Conservation (phyloP, 1,284 basidiomycete species). For the Caloboletus firmus region DNA sequence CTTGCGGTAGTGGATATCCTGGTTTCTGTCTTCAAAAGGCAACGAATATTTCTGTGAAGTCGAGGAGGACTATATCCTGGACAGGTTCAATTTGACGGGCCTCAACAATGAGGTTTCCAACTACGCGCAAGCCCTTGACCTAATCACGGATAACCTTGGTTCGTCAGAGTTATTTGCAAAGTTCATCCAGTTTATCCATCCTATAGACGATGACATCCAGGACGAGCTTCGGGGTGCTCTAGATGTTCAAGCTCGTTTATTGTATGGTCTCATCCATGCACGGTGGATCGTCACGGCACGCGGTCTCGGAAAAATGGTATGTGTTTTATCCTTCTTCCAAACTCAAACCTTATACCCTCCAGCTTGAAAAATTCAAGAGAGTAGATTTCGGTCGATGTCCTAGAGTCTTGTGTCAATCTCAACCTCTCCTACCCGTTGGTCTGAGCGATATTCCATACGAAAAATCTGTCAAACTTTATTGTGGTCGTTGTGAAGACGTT, state of each 20-base stretch:
- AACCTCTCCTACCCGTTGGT: conserved; percentile 93
- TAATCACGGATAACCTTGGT: conserved; percentile 94
- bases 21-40: conserved; percentile 97
- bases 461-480: conserved; percentile 96
- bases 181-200: not conserved
- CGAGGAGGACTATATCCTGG: conserved; percentile 98
- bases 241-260: conserved; percentile 86
- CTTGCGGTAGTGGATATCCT: conserved; percentile 83
- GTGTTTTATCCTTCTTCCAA: conserved; percentile 9
- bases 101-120: conserved; percentile 96
- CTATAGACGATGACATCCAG: conserved; percentile 73
- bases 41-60: conserved; percentile 99
- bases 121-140: conserved; percentile 90
- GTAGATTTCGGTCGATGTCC: conserved; percentile 96
- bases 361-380: conserved; percentile 97
- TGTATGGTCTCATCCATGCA: conserved; percentile 97
- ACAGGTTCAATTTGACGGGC: conserved; percentile 97
- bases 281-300: conserved; percentile 94
- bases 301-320: conserved; percentile 93
- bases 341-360: conserved; percentile 12
- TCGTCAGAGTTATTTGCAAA: conserved; percentile 26
- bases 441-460: conserved; percentile 93
- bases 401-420: conserved; percentile 87
- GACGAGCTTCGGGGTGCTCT: conserved; percentile 77
- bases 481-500: conserved; percentile 94